These are phyloP conservation scores for Saccharomycopsis sp. DNA, from an alignment of 805 yeast species.

Conservation along the genomic window DNA sequence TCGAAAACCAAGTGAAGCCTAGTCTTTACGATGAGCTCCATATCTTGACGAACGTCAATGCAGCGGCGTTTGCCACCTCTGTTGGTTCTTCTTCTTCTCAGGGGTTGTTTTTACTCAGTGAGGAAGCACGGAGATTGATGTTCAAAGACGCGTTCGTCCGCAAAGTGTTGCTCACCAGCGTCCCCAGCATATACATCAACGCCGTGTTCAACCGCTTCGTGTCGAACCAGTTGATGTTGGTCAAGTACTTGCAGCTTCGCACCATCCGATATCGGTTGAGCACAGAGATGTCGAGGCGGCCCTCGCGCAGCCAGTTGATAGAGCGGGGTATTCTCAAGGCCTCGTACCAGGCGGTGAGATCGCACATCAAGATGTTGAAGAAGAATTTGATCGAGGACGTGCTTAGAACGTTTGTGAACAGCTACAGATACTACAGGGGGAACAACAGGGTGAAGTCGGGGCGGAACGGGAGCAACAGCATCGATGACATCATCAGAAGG, in stretches of 20 bases:
- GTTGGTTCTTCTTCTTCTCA: too few species aligned
- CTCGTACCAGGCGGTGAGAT: not conserved
- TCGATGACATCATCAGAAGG: not conserved
- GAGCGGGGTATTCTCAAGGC: slow-evolving; percentile 4
- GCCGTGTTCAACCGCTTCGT: slow-evolving; percentile 3
- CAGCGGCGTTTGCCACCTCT: too few species aligned
- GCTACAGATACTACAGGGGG: slow-evolving; percentile 1
- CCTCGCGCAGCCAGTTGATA: slow-evolving; percentile 3
- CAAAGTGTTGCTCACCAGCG: slow-evolving; percentile 1
- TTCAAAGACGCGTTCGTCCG: slow-evolving; percentile 1
- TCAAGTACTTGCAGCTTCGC: not conserved
- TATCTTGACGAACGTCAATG: not conserved
- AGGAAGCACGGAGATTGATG: too few species aligned
- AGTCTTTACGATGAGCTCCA: not conserved
- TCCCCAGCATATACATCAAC: slow-evolving; percentile 1
- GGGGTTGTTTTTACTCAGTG: too few species aligned
- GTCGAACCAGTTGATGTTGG: slow-evolving; percentile 3
- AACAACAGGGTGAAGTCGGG: not conserved
- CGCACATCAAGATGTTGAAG: slow-evolving; percentile 5
- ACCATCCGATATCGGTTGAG: not conserved
- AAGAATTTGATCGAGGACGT: slow-evolving; percentile 11
- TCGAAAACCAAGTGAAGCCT: slow-evolving; percentile 1
- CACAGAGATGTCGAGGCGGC: not conserved
- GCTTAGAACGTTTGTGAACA: slow-evolving; percentile 10
- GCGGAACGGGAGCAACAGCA: not conserved